A percentile compares a stretch with the other conserved stretches of the same genome.
phyloP scores from a whole-genome alignment of 106 monocot species.

The Dactylorhiza incarnata region DNA sequence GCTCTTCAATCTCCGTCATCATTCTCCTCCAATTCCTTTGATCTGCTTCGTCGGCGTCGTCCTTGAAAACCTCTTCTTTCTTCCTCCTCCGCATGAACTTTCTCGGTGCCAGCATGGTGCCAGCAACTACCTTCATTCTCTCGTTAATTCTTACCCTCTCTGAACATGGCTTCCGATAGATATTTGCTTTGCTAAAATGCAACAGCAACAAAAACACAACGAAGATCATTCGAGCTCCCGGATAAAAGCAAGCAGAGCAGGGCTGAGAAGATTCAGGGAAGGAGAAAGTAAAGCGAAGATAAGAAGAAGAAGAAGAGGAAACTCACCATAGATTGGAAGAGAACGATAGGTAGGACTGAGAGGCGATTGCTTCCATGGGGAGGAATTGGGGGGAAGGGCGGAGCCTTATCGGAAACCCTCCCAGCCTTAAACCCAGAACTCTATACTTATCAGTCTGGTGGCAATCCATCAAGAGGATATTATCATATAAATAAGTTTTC shows the following conservation, averaged over 20 bases:
- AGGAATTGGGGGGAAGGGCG: conserved; percentile 1
- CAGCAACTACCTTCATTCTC: conserved; percentile 49
- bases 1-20: conserved; percentile 81
- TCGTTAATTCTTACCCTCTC: conserved; percentile 23
- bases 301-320: too few relatives aligned
- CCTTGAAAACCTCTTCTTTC: conserved; percentile 70
- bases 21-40: conserved; percentile 82
- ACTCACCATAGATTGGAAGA: conserved; percentile 50
- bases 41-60: conserved; percentile 56
- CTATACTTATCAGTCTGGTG: neutral
- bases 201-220: neutral
- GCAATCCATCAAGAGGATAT: too few relatives aligned
- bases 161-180: conserved; percentile 9
- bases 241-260: neutral
- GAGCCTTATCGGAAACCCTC: conserved; percentile 2
- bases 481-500: too few relatives aligned
- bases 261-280: neutral
- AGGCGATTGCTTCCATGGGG: conserved; percentile 27
- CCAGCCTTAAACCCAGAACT: conserved; percentile 5
- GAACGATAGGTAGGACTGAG: conserved; percentile 48
- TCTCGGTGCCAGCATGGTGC: conserved; percentile 79
- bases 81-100: conserved; percentile 91
- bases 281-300: neutral
- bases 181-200: conserved; percentile 35
- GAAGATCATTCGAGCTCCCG: neutral